Percentiles rank a stretch among this genome's conserved stretches.
phyloP scores from a whole-genome alignment of 1,284 basidiomycete species.

The Ustilago tritici region DNA sequence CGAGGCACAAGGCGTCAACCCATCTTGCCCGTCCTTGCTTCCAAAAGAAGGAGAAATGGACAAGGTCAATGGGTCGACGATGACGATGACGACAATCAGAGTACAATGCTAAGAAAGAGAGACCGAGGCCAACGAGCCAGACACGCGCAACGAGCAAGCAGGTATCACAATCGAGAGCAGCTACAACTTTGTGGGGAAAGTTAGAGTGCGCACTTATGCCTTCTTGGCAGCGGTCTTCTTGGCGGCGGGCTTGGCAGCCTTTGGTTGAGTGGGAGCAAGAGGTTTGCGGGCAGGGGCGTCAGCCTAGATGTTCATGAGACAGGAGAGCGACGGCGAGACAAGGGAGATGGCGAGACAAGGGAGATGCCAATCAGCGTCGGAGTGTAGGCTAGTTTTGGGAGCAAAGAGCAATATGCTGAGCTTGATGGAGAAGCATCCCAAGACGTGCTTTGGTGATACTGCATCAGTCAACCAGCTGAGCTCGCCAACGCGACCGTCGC shows the following conservation, averaged over 20 bases:
- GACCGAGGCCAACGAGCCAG: constrained; percentile 4
- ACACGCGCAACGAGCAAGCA: constrained; percentile 28
- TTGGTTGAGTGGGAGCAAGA: constrained; percentile 51
- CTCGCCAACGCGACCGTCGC: constrained; percentile 4
- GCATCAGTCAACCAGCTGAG: constrained; percentile 8
- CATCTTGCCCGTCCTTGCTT: neutral
- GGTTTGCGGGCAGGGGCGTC: constrained; percentile 52
- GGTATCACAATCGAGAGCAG: constrained; percentile 39
- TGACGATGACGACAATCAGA: constrained; percentile 24
- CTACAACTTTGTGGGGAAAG: constrained; percentile 13
- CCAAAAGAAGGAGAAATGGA: neutral
- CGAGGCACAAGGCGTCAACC: constrained; percentile 11
- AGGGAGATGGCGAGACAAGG: constrained; percentile 19
- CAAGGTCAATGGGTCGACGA: constrained; percentile 9
- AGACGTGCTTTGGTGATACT: constrained; percentile 7
- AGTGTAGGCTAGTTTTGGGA: constrained; percentile 6
- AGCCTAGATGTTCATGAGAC: constrained; percentile 42
- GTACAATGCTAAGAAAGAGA: constrained; percentile 31
- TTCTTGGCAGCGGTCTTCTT: constrained; percentile 67
- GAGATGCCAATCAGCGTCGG: constrained; percentile 38
- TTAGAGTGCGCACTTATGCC: constrained; percentile 35
- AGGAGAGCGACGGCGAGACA: constrained; percentile 12
- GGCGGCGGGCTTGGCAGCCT: constrained; percentile 65
- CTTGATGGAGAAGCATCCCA: neutral
- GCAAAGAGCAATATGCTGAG: constrained; percentile 1